Evolutionary conservation across 225 moss, liverwort and hornwort genomes (phyloP).

Genomic region (Ulota crispa): DNA sequence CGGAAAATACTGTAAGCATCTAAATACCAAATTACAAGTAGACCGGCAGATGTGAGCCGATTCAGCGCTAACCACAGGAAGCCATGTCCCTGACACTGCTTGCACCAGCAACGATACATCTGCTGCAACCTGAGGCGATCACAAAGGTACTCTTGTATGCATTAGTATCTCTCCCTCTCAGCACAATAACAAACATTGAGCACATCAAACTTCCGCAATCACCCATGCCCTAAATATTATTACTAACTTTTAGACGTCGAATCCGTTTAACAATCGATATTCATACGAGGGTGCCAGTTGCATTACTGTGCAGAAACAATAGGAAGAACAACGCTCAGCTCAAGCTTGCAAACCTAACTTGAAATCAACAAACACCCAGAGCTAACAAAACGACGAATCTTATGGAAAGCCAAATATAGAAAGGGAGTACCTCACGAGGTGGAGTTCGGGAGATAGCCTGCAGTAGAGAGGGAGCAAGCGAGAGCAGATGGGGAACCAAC

Average conservation of each 20-base stretch:
- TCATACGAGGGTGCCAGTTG: not conserved
- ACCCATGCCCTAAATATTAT: slow-evolving; percentile 1
- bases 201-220: slow-evolving; percentile 16
- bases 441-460: slow-evolving; percentile 52
- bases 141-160: slow-evolving; percentile 2
- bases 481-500: slow-evolving; percentile 49
- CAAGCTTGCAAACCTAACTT: slow-evolving; percentile 17
- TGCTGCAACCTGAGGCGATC: slow-evolving; percentile 53
- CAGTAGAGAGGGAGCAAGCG: slow-evolving; percentile 49
- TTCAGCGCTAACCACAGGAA: slow-evolving; percentile 44
- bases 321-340: slow-evolving; percentile 2
- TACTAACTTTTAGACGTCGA: not conserved
- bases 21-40: slow-evolving; percentile 62
- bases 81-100: slow-evolving; percentile 55
- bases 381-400: not conserved
- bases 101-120: slow-evolving; percentile 57
- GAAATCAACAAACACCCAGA: not conserved
- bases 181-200: not conserved
- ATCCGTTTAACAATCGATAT: slow-evolving; percentile 9
- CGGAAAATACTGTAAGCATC: not conserved
- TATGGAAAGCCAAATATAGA: not conserved
- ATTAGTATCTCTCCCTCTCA: slow-evolving; percentile 9
- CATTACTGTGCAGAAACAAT: slow-evolving; percentile 1
- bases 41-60: slow-evolving; percentile 48
- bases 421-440: slow-evolving; percentile 49